Percentiles rank a stretch among this genome's conserved stretches.
Conservation (phyloP, 306 rosid species). For the Pyrus bretschneideri region DNA sequence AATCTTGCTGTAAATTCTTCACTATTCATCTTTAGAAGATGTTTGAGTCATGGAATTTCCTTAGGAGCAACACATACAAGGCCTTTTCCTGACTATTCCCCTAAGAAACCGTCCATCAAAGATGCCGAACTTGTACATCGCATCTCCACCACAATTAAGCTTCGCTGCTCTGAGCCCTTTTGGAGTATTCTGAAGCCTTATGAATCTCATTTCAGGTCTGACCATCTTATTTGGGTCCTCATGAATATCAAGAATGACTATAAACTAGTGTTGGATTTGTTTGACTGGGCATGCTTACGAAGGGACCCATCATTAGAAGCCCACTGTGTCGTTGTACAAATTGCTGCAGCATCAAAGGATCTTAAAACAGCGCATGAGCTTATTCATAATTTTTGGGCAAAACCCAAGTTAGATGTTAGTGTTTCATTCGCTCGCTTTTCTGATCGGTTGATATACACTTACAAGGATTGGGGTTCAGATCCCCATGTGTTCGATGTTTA, state of each 20-base stretch:
- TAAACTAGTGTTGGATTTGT: neutral
- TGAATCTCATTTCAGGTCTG: neutral
- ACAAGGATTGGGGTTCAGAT: neutral
- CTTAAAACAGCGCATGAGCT: neutral
- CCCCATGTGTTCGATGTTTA: neutral
- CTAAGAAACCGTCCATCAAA: neutral
- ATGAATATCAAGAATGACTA: neutral
- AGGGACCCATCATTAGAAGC: neutral
- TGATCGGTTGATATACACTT: neutral
- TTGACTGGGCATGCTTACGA: neutral
- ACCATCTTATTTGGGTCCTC: neutral
- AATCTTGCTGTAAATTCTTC: neutral
- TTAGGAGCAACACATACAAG: neutral
- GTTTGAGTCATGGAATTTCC: neutral
- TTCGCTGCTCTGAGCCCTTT: neutral
- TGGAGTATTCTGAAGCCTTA: neutral
- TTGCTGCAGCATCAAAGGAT: neutral
- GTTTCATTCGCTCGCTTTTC: neutral
- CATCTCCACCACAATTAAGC: neutral
- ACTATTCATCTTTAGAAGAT: neutral
- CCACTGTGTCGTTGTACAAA: neutral
- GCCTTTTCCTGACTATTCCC: neutral
- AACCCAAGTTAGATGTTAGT: neutral
- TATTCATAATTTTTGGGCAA: neutral
- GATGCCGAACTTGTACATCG: neutral